A percentile compares a stretch with the other conserved stretches of the same genome.
Conservation (phyloP, 441 rosid genomes). For the Cnidoscolus chayamansa region DNA sequence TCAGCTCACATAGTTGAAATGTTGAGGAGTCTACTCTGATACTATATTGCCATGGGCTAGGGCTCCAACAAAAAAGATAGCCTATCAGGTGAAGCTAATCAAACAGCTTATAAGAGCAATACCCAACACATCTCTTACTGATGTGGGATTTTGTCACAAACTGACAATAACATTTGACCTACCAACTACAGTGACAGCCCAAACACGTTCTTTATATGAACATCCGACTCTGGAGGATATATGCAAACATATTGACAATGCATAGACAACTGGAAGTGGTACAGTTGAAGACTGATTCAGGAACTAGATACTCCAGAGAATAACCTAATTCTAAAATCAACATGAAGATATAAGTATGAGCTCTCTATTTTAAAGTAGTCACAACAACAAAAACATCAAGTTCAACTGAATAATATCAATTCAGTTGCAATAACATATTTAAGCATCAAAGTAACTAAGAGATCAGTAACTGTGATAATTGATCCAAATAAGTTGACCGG, state of each 20-base stretch:
- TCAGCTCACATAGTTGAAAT: too few species aligned
- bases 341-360: not conserved
- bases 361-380: too few species aligned
- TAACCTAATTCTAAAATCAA: not conserved
- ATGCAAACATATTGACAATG: not conserved
- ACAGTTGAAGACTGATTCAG: not conserved
- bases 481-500: constrained; percentile 2
- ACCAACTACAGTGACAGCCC: not conserved
- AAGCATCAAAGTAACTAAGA: not conserved
- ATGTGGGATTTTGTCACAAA: too few species aligned
- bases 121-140: too few species aligned
- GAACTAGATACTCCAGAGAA: not conserved
- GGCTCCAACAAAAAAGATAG: too few species aligned
- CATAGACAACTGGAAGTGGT: not conserved
- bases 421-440: not conserved
- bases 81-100: too few species aligned
- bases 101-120: too few species aligned
- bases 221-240: not conserved
- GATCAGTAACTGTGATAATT: constrained; percentile 3
- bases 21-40: too few species aligned
- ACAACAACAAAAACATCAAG: not conserved
- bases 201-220: not conserved
- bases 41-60: too few species aligned
- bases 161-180: not conserved
- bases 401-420: not conserved